Evolutionary conservation across 1,139 yeast species (phyloP), one percentile per base, ranked within the genome.

Genomic region (Kurtzmaniella quercitrusa): DNA sequence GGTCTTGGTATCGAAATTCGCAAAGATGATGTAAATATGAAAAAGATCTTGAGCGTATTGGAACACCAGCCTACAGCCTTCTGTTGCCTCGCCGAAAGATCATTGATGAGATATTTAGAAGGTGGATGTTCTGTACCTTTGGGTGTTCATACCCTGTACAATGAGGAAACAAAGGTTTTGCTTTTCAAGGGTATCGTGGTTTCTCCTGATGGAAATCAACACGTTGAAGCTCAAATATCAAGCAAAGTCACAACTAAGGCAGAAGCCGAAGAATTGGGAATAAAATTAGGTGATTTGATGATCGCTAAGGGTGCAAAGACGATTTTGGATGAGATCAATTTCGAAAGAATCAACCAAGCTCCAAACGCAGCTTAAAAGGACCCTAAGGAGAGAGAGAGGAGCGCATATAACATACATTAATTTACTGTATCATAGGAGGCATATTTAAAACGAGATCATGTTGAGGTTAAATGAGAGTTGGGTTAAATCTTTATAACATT

Each of bases 101-200:
- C 94, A 12, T 69, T 93, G 47, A 80, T 93, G 88, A 76, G 95
- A 61, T 76, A 86, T 32, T 73, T 93, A 47, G 98, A 93, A 67
- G 98, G 98, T 47, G 98, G 98, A 14, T 93, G 98, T 66, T 88
- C 96, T 0, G 97, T 93, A 8, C 98, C 98, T 9, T 87, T 93
- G 52, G 98, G 98, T 39, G 96, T 88, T 39, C 76, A 84, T 45
- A 72, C 88, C n/a, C 55, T 59, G 5, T 84, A 73, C 52, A 66
- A 82, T 52, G 67, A 63, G 34, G 57, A 52, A 2, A 70, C 78
- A 0, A 61, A 70, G 30, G 50, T 48, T 14, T 66, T 85, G 45
- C 51, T 61, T 11, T 68, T 93, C 51, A 77, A 77, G 47, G 95
- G 89, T 5, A 75, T 86, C 38, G 94, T 93, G 22, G 88, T 91